phyloP scores from a whole-genome alignment of 176 grass and related monocot species.

The Melocanna baccifera region DNA sequence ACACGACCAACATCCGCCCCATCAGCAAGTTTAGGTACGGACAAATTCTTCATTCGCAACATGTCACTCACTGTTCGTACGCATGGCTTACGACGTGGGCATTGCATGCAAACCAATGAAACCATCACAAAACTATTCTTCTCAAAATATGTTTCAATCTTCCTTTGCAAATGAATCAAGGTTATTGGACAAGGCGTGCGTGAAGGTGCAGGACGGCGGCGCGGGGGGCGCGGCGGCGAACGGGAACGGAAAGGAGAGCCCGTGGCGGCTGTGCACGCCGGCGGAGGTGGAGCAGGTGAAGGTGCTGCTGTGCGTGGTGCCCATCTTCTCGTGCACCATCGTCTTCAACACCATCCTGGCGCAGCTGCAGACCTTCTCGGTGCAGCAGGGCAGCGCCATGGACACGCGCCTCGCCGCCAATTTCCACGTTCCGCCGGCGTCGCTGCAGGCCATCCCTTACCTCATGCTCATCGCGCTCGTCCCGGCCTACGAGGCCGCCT shows the following conservation, averaged over 20 bases:
- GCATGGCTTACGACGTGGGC: background rate
- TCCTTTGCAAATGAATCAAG: constrained; percentile 6
- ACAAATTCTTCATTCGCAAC: background rate
- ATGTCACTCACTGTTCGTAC: background rate
- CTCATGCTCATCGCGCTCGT: constrained; percentile 56
- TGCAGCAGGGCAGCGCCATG: constrained; percentile 77
- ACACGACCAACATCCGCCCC: constrained; percentile 29
- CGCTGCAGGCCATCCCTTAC: constrained; percentile 81
- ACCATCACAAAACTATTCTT: background rate
- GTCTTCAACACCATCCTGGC: constrained; percentile 89
- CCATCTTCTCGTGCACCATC: constrained; percentile 86
- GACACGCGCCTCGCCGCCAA: constrained; percentile 41
- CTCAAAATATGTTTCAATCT: no score
- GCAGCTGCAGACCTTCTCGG: constrained; percentile 87
- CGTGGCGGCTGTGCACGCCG: constrained; percentile 60
- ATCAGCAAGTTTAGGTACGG: constrained; percentile 64
- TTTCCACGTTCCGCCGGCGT: constrained; percentile 68
- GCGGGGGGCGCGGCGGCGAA: background rate
- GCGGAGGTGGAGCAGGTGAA: constrained; percentile 82
- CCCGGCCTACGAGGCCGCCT: constrained; percentile 61
- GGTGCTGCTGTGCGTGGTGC: constrained; percentile 66
- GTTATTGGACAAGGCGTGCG: constrained; percentile 84
- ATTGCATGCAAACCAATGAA: background rate
- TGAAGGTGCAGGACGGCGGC: constrained; percentile 38
- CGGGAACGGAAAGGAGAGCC: constrained; percentile 39